A percentile compares a stretch with the other conserved stretches of the same genome.
Evolutionary conservation across 2,329 filamentous ascomycete genomes (phyloP).

Genomic region (Trichophyton equinum): DNA sequence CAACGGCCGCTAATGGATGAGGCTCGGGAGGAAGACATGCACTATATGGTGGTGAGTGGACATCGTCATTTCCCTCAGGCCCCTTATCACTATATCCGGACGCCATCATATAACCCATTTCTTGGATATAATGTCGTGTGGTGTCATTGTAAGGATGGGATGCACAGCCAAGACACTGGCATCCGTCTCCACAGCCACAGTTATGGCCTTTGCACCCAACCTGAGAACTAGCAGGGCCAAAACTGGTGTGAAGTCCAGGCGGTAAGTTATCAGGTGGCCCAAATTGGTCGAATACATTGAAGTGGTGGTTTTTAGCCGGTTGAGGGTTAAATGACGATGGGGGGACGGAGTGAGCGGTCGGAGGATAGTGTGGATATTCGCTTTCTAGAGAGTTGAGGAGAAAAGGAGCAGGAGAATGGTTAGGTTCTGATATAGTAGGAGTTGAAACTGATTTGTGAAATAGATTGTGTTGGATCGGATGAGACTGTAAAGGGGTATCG

Average conservation of each 20-base stretch:
- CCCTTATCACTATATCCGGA: slow-evolving; percentile 20
- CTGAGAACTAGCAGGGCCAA: not conserved
- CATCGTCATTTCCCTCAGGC: slow-evolving; percentile 14
- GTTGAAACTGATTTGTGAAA: not conserved
- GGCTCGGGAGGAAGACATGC: slow-evolving; percentile 4
- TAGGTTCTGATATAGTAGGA: not conserved
- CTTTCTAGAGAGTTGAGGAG: not conserved
- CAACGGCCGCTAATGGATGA: not conserved
- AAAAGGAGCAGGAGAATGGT: not conserved
- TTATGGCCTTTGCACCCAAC: slow-evolving; percentile 18
- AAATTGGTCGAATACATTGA: not conserved
- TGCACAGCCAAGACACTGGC: slow-evolving; percentile 36
- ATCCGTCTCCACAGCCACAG: slow-evolving; percentile 34
- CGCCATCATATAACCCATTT: slow-evolving; percentile 34
- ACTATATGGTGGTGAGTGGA: slow-evolving; percentile 15
- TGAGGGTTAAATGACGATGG: not conserved
- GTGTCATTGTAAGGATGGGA: slow-evolving; percentile 37
- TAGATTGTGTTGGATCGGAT: not conserved
- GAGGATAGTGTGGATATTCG: not conserved
- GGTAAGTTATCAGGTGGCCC: not conserved
- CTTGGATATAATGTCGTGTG: slow-evolving; percentile 34
- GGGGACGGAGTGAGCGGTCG: not conserved
- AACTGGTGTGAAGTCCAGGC: not conserved
- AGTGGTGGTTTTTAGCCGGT: not conserved
- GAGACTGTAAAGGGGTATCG: not conserved